phyloP scores from a whole-genome alignment of 2,329 filamentous ascomycete species.

The Pestalotiopsis fici region DNA sequence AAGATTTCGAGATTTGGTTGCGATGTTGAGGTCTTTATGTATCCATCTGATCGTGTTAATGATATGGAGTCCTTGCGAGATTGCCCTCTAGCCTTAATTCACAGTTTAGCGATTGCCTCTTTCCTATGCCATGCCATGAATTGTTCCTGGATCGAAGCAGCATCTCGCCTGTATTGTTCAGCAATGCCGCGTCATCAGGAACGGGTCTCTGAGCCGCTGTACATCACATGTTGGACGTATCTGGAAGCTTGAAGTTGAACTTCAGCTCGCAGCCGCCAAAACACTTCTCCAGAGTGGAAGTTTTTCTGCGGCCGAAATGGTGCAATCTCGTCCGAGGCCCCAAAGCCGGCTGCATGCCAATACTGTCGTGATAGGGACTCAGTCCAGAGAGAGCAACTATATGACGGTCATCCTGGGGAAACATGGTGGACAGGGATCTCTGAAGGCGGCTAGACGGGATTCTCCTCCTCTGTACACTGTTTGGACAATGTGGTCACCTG shows the following conservation, averaged over 20 bases:
- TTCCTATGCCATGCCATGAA: not conserved
- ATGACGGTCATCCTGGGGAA: not conserved
- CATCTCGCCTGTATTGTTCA: not conserved
- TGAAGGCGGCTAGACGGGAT: not conserved
- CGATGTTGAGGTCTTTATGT: not conserved
- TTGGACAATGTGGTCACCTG: not conserved
- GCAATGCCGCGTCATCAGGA: constrained; percentile 5
- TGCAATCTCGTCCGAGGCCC: not conserved
- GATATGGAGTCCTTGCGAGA: too few relatives aligned
- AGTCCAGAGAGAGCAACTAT: not conserved
- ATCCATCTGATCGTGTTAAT: not conserved
- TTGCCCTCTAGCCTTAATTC: not conserved
- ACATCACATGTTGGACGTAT: constrained; percentile 8
- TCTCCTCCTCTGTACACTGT: not conserved
- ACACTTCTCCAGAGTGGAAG: not conserved
- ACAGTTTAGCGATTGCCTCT: not conserved
- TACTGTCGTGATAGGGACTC: not conserved
- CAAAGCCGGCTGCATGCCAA: not conserved
- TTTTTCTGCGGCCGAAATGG: not conserved
- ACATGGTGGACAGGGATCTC: not conserved
- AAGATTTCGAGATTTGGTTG: not conserved
- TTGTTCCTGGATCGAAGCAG: not conserved
- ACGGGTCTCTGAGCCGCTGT: not conserved
- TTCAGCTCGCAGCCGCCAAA: not conserved
- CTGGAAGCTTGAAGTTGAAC: constrained; percentile 8